A percentile compares a stretch with the other conserved stretches of the same genome.
Evolutionary conservation across 495 filamentous ascomycete species (phyloP).

Genomic region (Penicillium roqueforti): DNA sequence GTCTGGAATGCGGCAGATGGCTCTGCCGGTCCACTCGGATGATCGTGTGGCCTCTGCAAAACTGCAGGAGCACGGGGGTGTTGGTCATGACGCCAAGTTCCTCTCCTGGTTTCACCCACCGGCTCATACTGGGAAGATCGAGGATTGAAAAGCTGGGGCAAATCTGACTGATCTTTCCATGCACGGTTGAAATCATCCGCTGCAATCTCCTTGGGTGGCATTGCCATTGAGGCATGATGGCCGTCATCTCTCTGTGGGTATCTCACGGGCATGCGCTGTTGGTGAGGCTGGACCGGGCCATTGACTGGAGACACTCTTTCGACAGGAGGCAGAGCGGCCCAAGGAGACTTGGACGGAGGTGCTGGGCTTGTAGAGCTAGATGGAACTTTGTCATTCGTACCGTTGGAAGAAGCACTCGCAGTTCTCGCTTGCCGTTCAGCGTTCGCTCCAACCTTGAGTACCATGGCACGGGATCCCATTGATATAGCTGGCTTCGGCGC

Average conservation of each 20-base stretch:
- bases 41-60: constrained; percentile 65
- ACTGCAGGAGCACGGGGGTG: constrained; percentile 70
- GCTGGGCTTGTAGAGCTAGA: constrained; percentile 76
- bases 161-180: constrained; percentile 68
- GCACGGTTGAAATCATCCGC: constrained; percentile 90
- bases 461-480: constrained; percentile 51
- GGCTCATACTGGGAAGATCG: constrained; percentile 93
- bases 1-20: constrained; percentile 91
- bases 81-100: constrained; percentile 61
- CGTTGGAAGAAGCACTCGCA: constrained; percentile 58
- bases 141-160: constrained; percentile 82
- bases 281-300: constrained; percentile 38
- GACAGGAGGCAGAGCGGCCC: constrained; percentile 80
- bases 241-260: constrained; percentile 34
- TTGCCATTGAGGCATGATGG: constrained; percentile 20
- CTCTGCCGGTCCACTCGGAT: constrained; percentile 71
- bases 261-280: constrained; percentile 24
- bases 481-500: constrained; percentile 45
- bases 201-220: constrained; percentile 74
- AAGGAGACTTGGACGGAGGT: constrained; percentile 80
- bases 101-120: constrained; percentile 68
- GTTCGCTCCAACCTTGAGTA: constrained; percentile 49
- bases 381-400: constrained; percentile 68
- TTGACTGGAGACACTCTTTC: constrained; percentile 71
- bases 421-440: constrained; percentile 49